phyloP scores from a whole-genome alignment of 371 early-diverging fungal species.

The Syncephalastrum contaminatum region DNA sequence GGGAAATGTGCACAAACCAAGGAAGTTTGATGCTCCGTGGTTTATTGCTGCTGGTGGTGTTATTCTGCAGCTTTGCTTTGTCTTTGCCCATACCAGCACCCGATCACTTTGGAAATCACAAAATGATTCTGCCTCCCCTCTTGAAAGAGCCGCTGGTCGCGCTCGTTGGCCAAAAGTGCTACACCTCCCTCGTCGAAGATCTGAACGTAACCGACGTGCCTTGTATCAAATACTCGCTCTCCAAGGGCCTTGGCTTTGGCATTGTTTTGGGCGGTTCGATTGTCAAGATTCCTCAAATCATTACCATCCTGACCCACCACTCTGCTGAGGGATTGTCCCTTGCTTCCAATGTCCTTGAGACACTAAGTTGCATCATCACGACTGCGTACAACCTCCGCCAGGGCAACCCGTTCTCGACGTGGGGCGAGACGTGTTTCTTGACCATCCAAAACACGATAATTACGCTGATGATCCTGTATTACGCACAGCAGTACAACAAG shows the following conservation, averaged over 20 bases:
- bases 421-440: constrained; percentile 84
- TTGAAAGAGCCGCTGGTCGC: constrained; percentile 56
- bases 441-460: constrained; percentile 79
- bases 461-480: constrained; percentile 65
- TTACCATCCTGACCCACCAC: constrained; percentile 75
- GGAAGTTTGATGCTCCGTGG: no score
- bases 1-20: no score
- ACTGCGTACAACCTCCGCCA: constrained; percentile 84
- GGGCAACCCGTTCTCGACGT: constrained; percentile 89
- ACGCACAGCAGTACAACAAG: constrained; percentile 36
- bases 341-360: constrained; percentile 80
- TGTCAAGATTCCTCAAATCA: constrained; percentile 95
- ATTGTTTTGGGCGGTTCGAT: constrained; percentile 89
- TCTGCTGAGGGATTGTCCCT: constrained; percentile 85
- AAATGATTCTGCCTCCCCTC: constrained; percentile 41
- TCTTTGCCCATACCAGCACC: constrained; percentile 2
- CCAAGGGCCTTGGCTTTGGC: constrained; percentile 89
- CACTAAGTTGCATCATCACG: constrained; percentile 72
- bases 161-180: constrained; percentile 73
- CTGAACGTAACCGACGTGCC: constrained; percentile 60
- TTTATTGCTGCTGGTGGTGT: no score
- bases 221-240: constrained; percentile 82
- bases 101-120: constrained; percentile 6
- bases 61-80: no score
- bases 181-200: constrained; percentile 63